Base-by-base conservation (phyloP, 2,329 filamentous ascomycete genomes). In the Alternaria alternata region DNA sequence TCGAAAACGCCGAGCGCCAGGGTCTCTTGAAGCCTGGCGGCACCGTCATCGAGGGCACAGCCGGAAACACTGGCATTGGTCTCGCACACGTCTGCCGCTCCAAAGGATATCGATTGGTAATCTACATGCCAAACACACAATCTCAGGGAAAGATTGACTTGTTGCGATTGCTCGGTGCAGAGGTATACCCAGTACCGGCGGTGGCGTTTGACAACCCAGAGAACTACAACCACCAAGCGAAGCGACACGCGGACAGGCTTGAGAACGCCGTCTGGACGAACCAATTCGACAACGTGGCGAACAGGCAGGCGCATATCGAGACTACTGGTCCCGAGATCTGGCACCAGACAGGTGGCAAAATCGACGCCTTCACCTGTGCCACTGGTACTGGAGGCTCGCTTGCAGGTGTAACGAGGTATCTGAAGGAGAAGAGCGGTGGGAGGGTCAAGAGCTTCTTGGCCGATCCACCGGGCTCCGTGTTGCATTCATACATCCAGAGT, bases 41-140 rank as follows among this genome's bases (percentile, higher is more conserved):
- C 63, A 98, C 95, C 20, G 94, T 99, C 12, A 91, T 99, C 59
- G 95, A 99, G 82, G 95, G 95, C 63, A 99, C 95, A 5, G 95
- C 95, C 0, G 95, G 95, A 54, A 99, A 98, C 84, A 99, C 95
- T 30, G 95, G 95, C 67, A 99, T 99, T 79, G 95, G 95, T 2
- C 90, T 99, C 43, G 95, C 95, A 20, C 95, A 98, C 81, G 95
- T 99, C 57, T 98, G 95, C 82, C 88, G 94, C 62, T 92, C 90
- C 38, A 91, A 90, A 72, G 95, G 94, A 41, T 98, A 99, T 86
- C 91, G 91, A 78, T 89, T 97, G 51, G 94, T 98, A 76, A 99
- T 99, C 78, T 99, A 98, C 88, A 98, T 99, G 95, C 95, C 95
- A 72, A 91, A 99, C 84, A 98, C 94, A 49, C 95, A 98, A 82